Evolutionary conservation across 306 rosid genomes (phyloP).

Genomic region (Quercus robur): DNA sequence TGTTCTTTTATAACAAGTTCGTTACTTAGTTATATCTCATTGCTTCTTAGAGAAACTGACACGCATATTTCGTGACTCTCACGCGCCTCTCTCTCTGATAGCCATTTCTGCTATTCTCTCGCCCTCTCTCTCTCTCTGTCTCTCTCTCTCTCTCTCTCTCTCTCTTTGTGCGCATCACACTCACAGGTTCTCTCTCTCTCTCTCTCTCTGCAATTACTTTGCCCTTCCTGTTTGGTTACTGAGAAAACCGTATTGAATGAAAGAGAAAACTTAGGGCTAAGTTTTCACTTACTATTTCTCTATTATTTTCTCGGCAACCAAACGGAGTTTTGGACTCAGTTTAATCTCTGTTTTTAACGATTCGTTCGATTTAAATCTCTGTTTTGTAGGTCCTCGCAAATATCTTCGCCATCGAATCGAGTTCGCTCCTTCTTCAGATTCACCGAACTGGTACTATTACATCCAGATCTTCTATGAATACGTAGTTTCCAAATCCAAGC

Average conservation of each 20-base stretch:
- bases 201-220: neutral
- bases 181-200: neutral
- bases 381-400: conserved; percentile 5
- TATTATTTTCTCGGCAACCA: neutral
- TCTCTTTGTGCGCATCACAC: neutral
- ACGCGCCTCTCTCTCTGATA: neutral
- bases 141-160: neutral
- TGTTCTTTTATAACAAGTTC: no score
- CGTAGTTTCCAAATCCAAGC: neutral
- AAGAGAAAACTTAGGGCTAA: neutral
- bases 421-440: neutral
- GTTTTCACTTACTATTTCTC: neutral
- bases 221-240: neutral
- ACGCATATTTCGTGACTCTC: no score
- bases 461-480: neutral
- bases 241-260: neutral
- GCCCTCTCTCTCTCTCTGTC: neutral
- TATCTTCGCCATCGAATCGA: neutral
- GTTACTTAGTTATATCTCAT: no score
- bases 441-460: conserved; percentile 1
- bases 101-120: neutral
- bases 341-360: neutral
- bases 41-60: no score
- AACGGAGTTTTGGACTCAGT: neutral
- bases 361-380: conserved; percentile 1